Evolutionary conservation across 208 protist genomes (phyloP).

Genomic region (Crithidia fasciculata): DNA sequence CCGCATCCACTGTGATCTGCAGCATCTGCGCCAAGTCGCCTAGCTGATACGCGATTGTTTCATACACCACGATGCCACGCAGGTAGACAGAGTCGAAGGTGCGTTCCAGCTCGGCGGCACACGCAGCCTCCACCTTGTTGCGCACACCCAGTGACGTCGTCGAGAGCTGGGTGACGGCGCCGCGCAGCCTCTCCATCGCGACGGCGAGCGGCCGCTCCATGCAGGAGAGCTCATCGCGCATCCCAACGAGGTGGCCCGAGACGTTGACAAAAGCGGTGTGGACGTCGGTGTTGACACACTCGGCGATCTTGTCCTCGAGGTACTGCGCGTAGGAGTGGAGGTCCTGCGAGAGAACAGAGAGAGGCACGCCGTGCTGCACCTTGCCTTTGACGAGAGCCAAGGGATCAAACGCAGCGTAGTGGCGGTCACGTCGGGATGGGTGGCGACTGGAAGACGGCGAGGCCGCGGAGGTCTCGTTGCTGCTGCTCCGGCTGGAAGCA

Average conservation of each 20-base stretch:
- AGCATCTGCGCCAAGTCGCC: slow-evolving; percentile 39
- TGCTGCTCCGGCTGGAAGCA: neutral
- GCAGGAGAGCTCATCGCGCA: slow-evolving; percentile 78
- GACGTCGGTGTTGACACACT: slow-evolving; percentile 82
- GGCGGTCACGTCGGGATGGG: neutral
- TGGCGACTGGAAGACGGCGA: neutral
- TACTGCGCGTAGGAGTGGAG: slow-evolving; percentile 62
- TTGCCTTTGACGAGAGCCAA: slow-evolving; percentile 76
- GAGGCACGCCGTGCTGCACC: slow-evolving; percentile 68
- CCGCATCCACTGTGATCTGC: slow-evolving; percentile 20
- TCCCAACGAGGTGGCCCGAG: slow-evolving; percentile 69
- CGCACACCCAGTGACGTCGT: slow-evolving; percentile 41
- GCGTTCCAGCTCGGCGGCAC: slow-evolving; percentile 58
- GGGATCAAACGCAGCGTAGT: slow-evolving; percentile 54
- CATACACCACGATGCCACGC: slow-evolving; percentile 67
- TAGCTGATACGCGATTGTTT: slow-evolving; percentile 47
- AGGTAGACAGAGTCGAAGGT: slow-evolving; percentile 67
- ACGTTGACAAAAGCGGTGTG: slow-evolving; percentile 80
- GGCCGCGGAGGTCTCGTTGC: slow-evolving; percentile 1
- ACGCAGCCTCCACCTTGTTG: slow-evolving; percentile 56
- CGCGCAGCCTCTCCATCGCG: slow-evolving; percentile 54
- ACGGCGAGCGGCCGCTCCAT: slow-evolving; percentile 62
- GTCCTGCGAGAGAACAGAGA: slow-evolving; percentile 67
- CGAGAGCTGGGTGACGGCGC: slow-evolving; percentile 40
- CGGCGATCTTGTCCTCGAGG: slow-evolving; percentile 63